These are phyloP conservation scores for Fragosphaeria purpurea DNA, from an alignment of 2,329 filamentous ascomycete species.

Conservation along the genomic window DNA sequence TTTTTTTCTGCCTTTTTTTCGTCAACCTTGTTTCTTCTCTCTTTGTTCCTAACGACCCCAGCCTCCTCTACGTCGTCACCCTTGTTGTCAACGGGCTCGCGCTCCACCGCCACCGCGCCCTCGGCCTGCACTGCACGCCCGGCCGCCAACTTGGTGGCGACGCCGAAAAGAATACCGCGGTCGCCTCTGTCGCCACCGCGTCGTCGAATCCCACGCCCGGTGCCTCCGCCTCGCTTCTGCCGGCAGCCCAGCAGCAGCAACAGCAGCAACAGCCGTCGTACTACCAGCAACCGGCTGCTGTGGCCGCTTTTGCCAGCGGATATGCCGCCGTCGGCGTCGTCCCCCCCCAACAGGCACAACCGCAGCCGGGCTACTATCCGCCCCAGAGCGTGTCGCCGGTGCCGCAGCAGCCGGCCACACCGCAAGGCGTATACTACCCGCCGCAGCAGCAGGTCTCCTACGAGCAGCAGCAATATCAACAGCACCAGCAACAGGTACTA, in stretches of 20 bases:
- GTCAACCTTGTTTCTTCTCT: background rate
- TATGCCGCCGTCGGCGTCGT: conserved; percentile 9
- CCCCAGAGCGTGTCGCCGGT: background rate
- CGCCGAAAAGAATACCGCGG: conserved; percentile 13
- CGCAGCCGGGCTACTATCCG: background rate
- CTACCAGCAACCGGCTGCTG: background rate
- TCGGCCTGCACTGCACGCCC: conserved; percentile 27
- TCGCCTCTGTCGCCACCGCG: background rate
- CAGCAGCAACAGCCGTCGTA: no score
- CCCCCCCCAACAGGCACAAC: conserved; percentile 5
- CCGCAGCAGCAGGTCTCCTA: background rate
- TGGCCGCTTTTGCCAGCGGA: background rate
- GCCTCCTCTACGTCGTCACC: conserved; percentile 31
- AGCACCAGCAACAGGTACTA: background rate
- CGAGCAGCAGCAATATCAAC: background rate
- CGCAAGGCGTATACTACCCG: no score
- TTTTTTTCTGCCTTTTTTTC: background rate
- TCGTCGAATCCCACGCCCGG: background rate
- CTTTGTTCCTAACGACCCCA: conserved; percentile 12
- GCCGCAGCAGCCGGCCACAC: background rate
- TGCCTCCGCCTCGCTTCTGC: no score
- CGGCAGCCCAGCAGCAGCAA: no score
- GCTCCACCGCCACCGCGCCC: conserved; percentile 33
- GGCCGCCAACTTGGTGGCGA: conserved; percentile 8
- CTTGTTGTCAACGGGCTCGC: conserved; percentile 31